These are phyloP conservation scores for Zygnema circumcarinatum DNA, from an alignment of 139 green algal genomes.

Conservation along the genomic window DNA sequence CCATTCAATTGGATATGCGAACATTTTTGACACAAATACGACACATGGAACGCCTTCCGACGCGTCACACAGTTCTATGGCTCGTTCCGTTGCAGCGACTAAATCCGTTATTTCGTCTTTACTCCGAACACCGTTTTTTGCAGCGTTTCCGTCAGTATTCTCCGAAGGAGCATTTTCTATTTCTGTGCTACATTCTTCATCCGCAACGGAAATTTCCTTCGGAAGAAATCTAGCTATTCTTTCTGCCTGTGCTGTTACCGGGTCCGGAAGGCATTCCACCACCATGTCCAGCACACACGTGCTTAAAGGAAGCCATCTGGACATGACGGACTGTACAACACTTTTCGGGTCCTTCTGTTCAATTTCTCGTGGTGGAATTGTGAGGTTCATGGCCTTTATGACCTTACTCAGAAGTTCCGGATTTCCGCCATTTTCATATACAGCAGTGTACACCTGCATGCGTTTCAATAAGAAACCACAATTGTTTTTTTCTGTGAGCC, in stretches of 20 bases:
- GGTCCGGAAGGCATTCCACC: slow-evolving; percentile 76
- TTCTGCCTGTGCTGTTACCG: slow-evolving; percentile 22
- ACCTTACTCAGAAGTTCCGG: slow-evolving; percentile 71
- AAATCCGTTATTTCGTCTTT: not conserved
- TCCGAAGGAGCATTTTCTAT: not conserved
- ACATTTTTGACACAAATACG: slow-evolving; percentile 88
- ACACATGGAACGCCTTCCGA: slow-evolving; percentile 71
- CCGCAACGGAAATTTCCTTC: not conserved
- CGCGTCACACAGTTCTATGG: slow-evolving; percentile 59
- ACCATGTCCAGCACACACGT: slow-evolving; percentile 87
- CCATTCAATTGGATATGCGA: slow-evolving; percentile 41
- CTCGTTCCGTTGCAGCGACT: slow-evolving; percentile 4
- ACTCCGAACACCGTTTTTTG: not conserved
- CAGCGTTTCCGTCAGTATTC: not conserved
- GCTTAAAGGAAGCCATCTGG: slow-evolving; percentile 72
- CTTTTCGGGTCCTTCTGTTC: slow-evolving; percentile 67
- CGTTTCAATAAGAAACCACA: slow-evolving; percentile 24
- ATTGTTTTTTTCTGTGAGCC: no score
- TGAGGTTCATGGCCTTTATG: slow-evolving; percentile 64
- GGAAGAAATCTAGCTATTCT: slow-evolving; percentile 43
- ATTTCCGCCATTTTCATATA: slow-evolving; percentile 50
- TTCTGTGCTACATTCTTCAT: not conserved
- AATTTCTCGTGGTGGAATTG: slow-evolving; percentile 64
- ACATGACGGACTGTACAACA: slow-evolving; percentile 80
- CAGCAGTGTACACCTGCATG: slow-evolving; percentile 19